Conservation (phyloP, 352 stramenopile genomes). For the Pythium dissimile region DNA sequence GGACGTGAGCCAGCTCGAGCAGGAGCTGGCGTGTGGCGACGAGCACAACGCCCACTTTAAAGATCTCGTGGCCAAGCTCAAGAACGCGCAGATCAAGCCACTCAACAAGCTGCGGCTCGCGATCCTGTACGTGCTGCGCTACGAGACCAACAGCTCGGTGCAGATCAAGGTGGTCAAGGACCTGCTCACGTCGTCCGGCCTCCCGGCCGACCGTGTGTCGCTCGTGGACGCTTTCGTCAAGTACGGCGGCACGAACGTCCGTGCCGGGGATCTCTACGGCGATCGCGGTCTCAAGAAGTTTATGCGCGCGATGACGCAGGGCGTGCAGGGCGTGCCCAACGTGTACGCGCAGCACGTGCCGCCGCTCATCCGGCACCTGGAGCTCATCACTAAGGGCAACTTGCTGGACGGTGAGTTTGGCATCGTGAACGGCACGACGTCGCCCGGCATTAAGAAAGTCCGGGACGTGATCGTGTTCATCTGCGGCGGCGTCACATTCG, state of each 20-base stretch:
- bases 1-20: constrained; percentile 98
- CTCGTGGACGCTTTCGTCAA: constrained; percentile 69
- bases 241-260: constrained; percentile 63
- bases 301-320: constrained; percentile 90
- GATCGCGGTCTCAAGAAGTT: constrained; percentile 85
- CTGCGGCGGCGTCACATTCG: constrained; percentile 97
- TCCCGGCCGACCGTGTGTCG: constrained; percentile 43
- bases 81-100: constrained; percentile 87
- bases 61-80: constrained; percentile 78
- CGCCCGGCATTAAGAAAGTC: constrained; percentile 94
- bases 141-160: constrained; percentile 91
- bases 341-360: constrained; percentile 99
- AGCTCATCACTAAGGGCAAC: constrained; percentile 75
- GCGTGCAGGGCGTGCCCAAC: constrained; percentile 95
- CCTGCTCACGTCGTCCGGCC: constrained; percentile 39
- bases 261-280: constrained; percentile 75
- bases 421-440: constrained; percentile 97
- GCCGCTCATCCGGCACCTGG: constrained; percentile 93
- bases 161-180: constrained; percentile 82
- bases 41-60: constrained; percentile 83
- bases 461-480: constrained; percentile 98
- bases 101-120: constrained; percentile 97
- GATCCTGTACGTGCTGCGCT: constrained; percentile 98
- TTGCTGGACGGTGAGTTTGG: constrained; percentile 83
- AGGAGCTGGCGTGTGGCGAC: constrained; percentile 85